A percentile compares a stretch with the other conserved stretches of the same genome.
These are phyloP conservation scores for Scytalidium sp. DNA, from an alignment of 2,329 filamentous ascomycete genomes.

Conservation along the genomic window DNA sequence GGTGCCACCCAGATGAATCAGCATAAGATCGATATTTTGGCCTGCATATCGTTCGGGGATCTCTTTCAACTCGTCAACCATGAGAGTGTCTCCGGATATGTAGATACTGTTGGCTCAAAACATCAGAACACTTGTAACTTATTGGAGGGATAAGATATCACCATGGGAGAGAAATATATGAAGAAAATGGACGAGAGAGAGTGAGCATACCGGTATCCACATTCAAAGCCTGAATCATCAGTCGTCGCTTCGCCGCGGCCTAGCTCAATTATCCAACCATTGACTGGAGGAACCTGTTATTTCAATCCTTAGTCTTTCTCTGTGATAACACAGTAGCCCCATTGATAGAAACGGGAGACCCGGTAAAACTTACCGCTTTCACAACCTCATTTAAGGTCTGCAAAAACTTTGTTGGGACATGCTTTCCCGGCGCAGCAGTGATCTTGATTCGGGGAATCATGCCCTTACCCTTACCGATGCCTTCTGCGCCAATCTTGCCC, in stretches of 20 bases:
- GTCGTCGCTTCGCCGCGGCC: slow-evolving; percentile 42
- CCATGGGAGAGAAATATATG: no score
- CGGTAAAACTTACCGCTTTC: not conserved
- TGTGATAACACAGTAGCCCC: no score
- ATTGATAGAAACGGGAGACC: no score
- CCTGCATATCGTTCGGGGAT: slow-evolving; percentile 54
- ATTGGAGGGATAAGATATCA: no score
- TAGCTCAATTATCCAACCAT: slow-evolving; percentile 65
- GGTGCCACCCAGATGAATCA: slow-evolving; percentile 63
- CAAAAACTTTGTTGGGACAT: slow-evolving; percentile 47
- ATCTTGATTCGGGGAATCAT: slow-evolving; percentile 47
- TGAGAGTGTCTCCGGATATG: slow-evolving; percentile 63
- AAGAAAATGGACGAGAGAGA: no score
- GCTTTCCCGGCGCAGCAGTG: slow-evolving; percentile 63
- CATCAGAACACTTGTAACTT: no score
- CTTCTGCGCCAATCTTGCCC: no score
- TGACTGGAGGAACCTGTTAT: slow-evolving; percentile 59
- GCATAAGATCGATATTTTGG: slow-evolving; percentile 61
- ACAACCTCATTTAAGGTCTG: slow-evolving; percentile 38
- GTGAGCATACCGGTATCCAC: slow-evolving; percentile 53
- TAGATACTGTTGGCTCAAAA: no score
- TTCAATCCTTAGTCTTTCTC: no score
- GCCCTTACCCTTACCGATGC: no score
- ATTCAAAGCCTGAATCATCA: slow-evolving; percentile 30
- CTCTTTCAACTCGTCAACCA: slow-evolving; percentile 58